These are phyloP conservation scores for Ustilago lituana DNA, from an alignment of 1,284 basidiomycete genomes.

Conservation along the genomic window DNA sequence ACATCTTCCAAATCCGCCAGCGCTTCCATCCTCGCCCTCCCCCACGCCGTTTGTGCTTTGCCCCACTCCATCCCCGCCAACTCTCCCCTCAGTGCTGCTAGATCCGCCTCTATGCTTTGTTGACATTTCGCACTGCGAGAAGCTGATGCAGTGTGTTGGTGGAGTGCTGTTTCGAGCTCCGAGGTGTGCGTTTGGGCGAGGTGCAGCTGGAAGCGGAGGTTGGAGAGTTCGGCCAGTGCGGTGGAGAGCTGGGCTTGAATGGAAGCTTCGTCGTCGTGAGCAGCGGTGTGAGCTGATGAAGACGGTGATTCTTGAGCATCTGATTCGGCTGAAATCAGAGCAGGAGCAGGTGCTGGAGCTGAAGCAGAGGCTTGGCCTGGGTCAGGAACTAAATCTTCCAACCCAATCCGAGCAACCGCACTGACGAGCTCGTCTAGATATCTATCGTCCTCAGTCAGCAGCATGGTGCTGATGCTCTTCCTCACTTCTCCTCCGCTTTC, in stretches of 20 bases:
- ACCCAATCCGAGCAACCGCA: constrained; percentile 27
- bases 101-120: constrained; percentile 2
- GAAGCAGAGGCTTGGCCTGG: neutral
- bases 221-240: constrained; percentile 1
- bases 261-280: neutral
- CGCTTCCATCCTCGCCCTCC: constrained; percentile 16
- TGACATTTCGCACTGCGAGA: neutral
- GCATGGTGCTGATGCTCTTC: constrained; percentile 24
- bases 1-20: constrained; percentile 31
- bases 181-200: constrained; percentile 6
- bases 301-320: too few species aligned
- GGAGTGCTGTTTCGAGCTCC: constrained; percentile 6
- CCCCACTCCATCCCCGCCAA: constrained; percentile 20
- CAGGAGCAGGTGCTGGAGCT: neutral
- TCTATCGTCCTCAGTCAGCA: constrained; percentile 34
- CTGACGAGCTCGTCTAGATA: constrained; percentile 35
- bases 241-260: constrained; percentile 10
- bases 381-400: constrained; percentile 23
- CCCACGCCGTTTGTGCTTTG: constrained; percentile 15
- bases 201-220: constrained; percentile 6
- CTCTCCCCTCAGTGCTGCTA: neutral
- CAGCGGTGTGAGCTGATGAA: too few species aligned
- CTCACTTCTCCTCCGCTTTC: neutral
- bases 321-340: too few species aligned
- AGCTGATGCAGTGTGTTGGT: neutral